Evolutionary conservation across 768 basidiomycete species (phyloP).

Genomic region (Serendipita sp.): DNA sequence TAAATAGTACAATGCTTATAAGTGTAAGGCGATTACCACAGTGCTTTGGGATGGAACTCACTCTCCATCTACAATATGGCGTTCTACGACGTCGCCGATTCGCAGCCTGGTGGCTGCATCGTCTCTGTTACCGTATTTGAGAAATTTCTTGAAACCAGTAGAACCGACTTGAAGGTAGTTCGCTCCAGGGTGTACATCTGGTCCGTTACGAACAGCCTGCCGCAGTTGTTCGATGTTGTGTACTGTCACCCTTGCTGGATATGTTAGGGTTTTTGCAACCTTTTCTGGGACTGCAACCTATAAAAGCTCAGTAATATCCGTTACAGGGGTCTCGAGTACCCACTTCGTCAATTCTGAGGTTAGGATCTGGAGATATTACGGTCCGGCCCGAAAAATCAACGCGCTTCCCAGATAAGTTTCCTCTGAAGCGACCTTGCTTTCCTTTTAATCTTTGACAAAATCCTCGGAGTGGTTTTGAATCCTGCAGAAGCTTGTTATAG

Average conservation of each 20-base stretch:
- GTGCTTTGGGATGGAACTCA: constrained; percentile 15
- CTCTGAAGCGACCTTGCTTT: constrained; percentile 96
- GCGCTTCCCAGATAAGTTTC: constrained; percentile 95
- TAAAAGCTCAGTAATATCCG: background rate
- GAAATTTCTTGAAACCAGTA: constrained; percentile 67
- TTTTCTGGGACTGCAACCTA: constrained; percentile 83
- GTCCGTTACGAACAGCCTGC: constrained; percentile 70
- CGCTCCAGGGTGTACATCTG: constrained; percentile 85
- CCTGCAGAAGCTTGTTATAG: constrained; percentile 17
- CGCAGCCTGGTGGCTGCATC: constrained; percentile 67
- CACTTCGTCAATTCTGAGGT: constrained; percentile 89
- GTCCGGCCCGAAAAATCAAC: constrained; percentile 98
- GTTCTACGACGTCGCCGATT: constrained; percentile 84
- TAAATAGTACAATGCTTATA: constrained; percentile 72
- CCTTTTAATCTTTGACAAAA: constrained; percentile 97
- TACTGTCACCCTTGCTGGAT: constrained; percentile 84
- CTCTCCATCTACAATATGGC: constrained; percentile 90
- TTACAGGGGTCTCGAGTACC: background rate
- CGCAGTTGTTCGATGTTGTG: constrained; percentile 73
- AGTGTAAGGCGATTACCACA: background rate
- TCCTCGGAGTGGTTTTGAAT: constrained; percentile 89
- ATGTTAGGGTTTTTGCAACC: constrained; percentile 87
- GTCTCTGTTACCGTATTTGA: constrained; percentile 70
- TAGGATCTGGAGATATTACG: constrained; percentile 98
- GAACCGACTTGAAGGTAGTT: constrained; percentile 79